A percentile compares a stretch with the other conserved stretches of the same genome.
Evolutionary conservation across 371 early-diverging fungal species (phyloP).

Genomic region (Saksenaea vasiformis): DNA sequence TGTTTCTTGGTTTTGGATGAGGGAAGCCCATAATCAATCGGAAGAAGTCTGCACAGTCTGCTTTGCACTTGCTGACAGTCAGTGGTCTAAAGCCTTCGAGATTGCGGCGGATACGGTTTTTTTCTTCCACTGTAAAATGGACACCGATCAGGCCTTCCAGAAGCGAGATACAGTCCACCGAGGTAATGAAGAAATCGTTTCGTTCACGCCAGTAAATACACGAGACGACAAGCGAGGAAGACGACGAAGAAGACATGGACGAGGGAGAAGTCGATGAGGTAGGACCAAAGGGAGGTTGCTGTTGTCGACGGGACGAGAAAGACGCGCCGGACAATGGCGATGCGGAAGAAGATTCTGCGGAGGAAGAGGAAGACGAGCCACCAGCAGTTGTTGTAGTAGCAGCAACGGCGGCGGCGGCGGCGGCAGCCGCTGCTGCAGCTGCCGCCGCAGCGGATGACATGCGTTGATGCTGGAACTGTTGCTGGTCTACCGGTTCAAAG

Average conservation of each 20-base stretch:
- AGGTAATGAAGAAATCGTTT: constrained; percentile 77
- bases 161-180: constrained; percentile 79
- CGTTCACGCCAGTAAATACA: constrained; percentile 83
- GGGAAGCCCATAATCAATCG: constrained; percentile 83
- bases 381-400: neutral
- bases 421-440: constrained; percentile 17
- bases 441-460: constrained; percentile 20
- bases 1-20: constrained; percentile 83
- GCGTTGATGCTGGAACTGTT: constrained; percentile 22
- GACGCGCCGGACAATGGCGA: neutral
- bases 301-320: neutral
- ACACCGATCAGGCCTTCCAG: constrained; percentile 76
- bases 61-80: constrained; percentile 76
- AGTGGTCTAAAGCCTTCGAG: constrained; percentile 81
- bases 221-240: constrained; percentile 60
- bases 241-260: neutral
- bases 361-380: neutral
- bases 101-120: constrained; percentile 84
- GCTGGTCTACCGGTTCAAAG: constrained; percentile 54
- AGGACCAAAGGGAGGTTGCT: neutral
- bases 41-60: constrained; percentile 76
- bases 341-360: neutral
- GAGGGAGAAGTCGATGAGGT: constrained; percentile 2
- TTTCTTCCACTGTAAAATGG: constrained; percentile 81
- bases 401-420: constrained; percentile 16